Conservation (phyloP, 305 asterid genomes). For the Salvia sclarea region DNA sequence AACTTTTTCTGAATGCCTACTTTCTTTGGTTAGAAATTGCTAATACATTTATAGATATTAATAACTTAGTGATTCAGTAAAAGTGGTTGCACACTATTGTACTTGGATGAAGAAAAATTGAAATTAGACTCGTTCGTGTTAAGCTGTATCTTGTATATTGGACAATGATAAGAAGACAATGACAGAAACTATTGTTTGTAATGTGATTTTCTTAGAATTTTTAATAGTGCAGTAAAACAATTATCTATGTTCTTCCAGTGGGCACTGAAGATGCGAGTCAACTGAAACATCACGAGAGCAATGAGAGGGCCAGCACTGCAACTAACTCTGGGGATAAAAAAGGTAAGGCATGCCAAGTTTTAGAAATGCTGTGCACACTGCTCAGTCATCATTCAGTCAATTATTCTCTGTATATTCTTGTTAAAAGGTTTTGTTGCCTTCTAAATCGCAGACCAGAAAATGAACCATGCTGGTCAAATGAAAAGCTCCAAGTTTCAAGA, state of each 20-base stretch:
- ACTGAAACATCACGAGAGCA: conserved; percentile 32
- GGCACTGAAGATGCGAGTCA: conserved; percentile 39
- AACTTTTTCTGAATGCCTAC: conserved; percentile 4
- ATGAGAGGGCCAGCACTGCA: conserved; percentile 30
- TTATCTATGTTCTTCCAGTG: conserved; percentile 28
- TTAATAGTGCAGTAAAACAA: conserved; percentile 10
- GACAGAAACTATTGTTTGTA: not conserved
- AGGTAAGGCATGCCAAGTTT: conserved; percentile 33
- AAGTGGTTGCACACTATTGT: not conserved
- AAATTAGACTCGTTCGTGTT: not conserved
- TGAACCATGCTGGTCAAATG: conserved; percentile 37
- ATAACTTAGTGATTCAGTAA: not conserved
- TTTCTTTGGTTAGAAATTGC: not conserved
- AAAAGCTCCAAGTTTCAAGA: conserved; percentile 49
- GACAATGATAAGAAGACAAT: not conserved
- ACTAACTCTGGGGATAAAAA: conserved; percentile 38
- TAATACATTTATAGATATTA: not conserved
- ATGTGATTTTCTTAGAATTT: not conserved
- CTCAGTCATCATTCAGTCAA: not conserved
- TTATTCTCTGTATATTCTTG: not conserved
- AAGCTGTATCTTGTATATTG: not conserved
- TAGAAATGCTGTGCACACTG: not conserved
- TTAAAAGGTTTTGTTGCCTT: conserved; percentile 1
- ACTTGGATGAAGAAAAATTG: not conserved
- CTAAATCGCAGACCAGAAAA: conserved; percentile 37